These are phyloP conservation scores for Diospyros kaki DNA, from an alignment of 148 eudicot genomes.

Conservation along the genomic window DNA sequence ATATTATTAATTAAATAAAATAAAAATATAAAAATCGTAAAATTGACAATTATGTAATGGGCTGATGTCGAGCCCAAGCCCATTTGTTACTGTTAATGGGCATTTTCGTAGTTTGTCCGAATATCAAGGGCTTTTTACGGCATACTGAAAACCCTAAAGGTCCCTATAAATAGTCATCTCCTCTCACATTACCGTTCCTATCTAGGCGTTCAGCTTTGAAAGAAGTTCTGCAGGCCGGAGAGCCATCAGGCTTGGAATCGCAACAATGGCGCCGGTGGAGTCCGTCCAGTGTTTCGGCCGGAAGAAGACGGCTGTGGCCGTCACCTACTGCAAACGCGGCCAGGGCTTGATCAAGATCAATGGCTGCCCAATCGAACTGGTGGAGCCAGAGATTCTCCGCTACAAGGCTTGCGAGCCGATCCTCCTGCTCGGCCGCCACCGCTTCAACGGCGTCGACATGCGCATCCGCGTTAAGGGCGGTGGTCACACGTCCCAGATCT, in stretches of 20 bases:
- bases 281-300: constrained; percentile 55
- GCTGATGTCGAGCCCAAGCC: too few species aligned
- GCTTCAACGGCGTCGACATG: constrained; percentile 49
- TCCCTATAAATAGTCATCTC: neutral
- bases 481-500: constrained; percentile 52
- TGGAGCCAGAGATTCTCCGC: constrained; percentile 47
- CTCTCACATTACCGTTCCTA: neutral
- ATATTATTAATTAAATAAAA: too few species aligned
- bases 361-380: constrained; percentile 43
- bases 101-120: neutral
- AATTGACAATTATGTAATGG: too few species aligned
- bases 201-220: neutral
- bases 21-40: too few species aligned
- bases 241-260: neutral
- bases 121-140: neutral
- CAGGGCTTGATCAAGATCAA: constrained; percentile 49
- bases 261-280: constrained; percentile 16
- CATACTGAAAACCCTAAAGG: neutral
- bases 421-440: constrained; percentile 44
- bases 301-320: constrained; percentile 52
- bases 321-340: constrained; percentile 50
- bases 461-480: constrained; percentile 53
- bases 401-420: constrained; percentile 47
- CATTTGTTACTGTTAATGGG: neutral
- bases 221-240: neutral